Evolutionary conservation across 2,329 filamentous ascomycete species (phyloP), one percentile per base, ranked within the genome.

Genomic region (Calonectria fujianensis): DNA sequence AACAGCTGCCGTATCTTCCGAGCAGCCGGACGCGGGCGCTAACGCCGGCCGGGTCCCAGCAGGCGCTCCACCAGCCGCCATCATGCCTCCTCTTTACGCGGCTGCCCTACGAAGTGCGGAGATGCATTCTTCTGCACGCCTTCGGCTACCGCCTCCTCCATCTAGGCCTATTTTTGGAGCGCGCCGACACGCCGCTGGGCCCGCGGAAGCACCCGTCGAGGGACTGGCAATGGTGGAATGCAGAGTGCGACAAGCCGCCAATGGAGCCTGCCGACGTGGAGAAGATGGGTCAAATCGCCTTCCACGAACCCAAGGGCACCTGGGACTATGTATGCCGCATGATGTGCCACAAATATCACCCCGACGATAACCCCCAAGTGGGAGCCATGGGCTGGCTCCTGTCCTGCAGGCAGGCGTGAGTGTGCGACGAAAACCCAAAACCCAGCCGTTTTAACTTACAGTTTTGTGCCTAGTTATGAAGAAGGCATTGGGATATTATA

Each of bases 341-440:
- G 45, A 48, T 48, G 45, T 48, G 45, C 45, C 45, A 48, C 45
- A 24, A n/a, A 24, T 48, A 48, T 24, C 45, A 48, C 45, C 10
- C 24, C 24, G 45, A 48, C 45, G 45, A 24, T 6, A 48, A 48
- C 11, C 45, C 45, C n/a, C 45, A 48, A 48, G 45, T 48, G 45
- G 45, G 45, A 48, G 45, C 45, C 45, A 48, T 48, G 45, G 45
- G 45, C 3, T 48, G 45, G 45, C 45, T 48, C 4, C n/a, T 48
- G n/a, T 48, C 45, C 45, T 48, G 45, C n/a, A 48, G 45, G 45
- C 45, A 48, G 45, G 45, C 45, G 45, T 48, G n/a, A 48, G 45
- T 48, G 45, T 48, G 32, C 10, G 32, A n/a, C 4, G 20, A 48
- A 48, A 24, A 48, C 45, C 45, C 45, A 48, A 9, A 32, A 5